Evolutionary conservation across 371 early-diverging fungal genomes (phyloP).

Genomic region (Actinomortierella wolfii): DNA sequence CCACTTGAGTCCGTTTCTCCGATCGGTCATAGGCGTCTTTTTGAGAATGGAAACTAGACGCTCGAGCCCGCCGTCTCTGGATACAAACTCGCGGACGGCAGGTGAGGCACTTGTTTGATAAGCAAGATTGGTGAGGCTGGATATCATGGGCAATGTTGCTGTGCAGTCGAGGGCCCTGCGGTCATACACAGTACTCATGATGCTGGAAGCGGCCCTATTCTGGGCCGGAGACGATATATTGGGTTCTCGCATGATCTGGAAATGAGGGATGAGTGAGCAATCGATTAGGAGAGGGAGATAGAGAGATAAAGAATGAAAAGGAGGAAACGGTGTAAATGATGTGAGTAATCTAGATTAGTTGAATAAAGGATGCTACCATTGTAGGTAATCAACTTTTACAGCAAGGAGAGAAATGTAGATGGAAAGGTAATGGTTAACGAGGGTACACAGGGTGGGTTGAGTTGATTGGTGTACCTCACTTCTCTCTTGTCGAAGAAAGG

Average conservation of each 20-base stretch:
- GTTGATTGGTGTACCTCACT: too few species aligned
- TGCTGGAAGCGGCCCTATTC: slow-evolving; percentile 79
- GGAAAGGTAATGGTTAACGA: too few species aligned
- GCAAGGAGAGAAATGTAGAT: too few species aligned
- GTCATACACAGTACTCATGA: slow-evolving; percentile 85
- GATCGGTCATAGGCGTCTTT: slow-evolving; percentile 65
- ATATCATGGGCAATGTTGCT: slow-evolving; percentile 82
- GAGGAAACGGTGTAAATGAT: too few species aligned
- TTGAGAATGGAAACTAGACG: slow-evolving; percentile 80
- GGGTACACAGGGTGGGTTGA: too few species aligned
- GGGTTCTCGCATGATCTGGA: slow-evolving; percentile 75
- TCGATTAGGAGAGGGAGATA: slow-evolving; percentile 7
- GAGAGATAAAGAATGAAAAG: background rate
- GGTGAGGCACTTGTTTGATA: slow-evolving; percentile 84
- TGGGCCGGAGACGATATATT: slow-evolving; percentile 77
- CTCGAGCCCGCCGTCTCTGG: slow-evolving; percentile 88
- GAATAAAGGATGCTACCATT: too few species aligned
- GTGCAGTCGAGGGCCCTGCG: slow-evolving; percentile 90
- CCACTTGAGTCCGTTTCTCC: slow-evolving; percentile 79
- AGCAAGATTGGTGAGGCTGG: slow-evolving; percentile 85
- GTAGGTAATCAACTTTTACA: too few species aligned
- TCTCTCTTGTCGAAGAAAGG: too few species aligned
- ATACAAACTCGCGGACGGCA: slow-evolving; percentile 79
- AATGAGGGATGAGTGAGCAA: background rate
- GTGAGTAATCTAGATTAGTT: background rate